Conservation (phyloP, 495 filamentous ascomycete species). For the Cercophora samala region DNA sequence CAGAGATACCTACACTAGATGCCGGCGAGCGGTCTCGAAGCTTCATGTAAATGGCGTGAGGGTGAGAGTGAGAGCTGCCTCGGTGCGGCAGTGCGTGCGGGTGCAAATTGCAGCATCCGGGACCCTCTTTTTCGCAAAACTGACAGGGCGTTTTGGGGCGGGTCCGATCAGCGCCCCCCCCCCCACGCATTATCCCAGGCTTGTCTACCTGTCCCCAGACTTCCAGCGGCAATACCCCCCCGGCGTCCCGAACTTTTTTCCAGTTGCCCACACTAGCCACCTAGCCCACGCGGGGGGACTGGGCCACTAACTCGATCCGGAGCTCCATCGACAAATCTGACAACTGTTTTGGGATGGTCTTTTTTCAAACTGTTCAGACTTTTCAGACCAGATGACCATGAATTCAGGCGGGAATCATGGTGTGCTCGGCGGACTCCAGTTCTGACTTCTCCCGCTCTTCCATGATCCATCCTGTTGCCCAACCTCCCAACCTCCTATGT, state of each 20-base stretch:
- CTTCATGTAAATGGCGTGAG: not conserved
- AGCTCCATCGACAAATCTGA: not conserved
- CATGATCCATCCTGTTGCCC: not conserved
- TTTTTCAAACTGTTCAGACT: too few species aligned
- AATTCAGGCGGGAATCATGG: not conserved
- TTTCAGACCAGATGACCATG: not conserved
- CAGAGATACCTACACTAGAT: too few species aligned
- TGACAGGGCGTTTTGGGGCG: slow-evolving; percentile 4
- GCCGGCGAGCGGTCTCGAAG: not conserved
- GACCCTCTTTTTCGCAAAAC: not conserved
- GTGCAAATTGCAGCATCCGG: slow-evolving; percentile 5
- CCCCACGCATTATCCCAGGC: not conserved
- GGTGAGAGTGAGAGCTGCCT: not conserved
- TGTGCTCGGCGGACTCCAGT: not conserved
- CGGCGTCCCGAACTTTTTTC: not conserved
- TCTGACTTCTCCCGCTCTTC: too few species aligned
- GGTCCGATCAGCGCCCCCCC: not conserved
- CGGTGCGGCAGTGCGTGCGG: not conserved
- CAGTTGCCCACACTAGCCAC: not conserved
- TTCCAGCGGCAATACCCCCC: not conserved
- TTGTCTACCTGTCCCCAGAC: too few species aligned
- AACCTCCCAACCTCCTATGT: not conserved
- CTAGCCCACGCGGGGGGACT: not conserved
- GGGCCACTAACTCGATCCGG: not conserved
- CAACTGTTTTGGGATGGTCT: not conserved